A percentile compares a stretch with the other conserved stretches of the same genome.
These are phyloP conservation scores for Alternaria alternata DNA, from an alignment of 2,329 filamentous ascomycete genomes.

Conservation along the genomic window DNA sequence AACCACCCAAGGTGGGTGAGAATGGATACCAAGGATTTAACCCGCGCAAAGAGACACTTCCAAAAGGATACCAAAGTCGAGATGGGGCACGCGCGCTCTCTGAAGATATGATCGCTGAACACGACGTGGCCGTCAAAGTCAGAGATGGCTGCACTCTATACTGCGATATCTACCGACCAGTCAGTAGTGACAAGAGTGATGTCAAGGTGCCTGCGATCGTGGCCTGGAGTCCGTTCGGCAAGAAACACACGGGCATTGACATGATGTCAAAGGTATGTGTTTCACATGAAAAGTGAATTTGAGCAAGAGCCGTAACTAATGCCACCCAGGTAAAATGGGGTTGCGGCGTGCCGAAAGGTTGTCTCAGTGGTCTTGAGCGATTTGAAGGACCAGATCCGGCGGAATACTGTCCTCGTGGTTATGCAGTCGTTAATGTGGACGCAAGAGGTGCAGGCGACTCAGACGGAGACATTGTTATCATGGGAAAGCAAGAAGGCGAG, in stretches of 20 bases:
- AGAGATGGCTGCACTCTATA: slow-evolving; percentile 18
- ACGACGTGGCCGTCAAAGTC: slow-evolving; percentile 18
- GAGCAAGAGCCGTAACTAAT: background rate
- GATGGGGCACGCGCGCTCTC: slow-evolving; percentile 11
- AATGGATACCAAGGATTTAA: slow-evolving; percentile 20
- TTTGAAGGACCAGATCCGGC: slow-evolving; percentile 55
- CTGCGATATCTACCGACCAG: slow-evolving; percentile 27
- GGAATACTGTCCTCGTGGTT: slow-evolving; percentile 41
- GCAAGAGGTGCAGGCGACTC: slow-evolving; percentile 37
- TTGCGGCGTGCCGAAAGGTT: slow-evolving; percentile 12
- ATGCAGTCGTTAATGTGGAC: slow-evolving; percentile 44
- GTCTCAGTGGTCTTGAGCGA: slow-evolving; percentile 42
- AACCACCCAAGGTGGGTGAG: slow-evolving; percentile 16
- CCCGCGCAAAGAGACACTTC: slow-evolving; percentile 16
- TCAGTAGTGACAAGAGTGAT: slow-evolving; percentile 15
- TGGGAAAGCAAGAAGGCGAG: slow-evolving; percentile 41
- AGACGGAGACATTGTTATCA: slow-evolving; percentile 37
- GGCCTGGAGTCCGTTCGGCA: slow-evolving; percentile 56
- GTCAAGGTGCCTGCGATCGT: slow-evolving; percentile 54
- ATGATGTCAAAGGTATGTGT: slow-evolving; percentile 11
- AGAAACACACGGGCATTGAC: slow-evolving; percentile 30
- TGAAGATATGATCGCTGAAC: slow-evolving; percentile 14
- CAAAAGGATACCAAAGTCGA: slow-evolving; percentile 12
- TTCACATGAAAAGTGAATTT: background rate
- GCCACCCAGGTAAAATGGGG: slow-evolving; percentile 6